Percentiles rank a stretch among this genome's conserved stretches.
Evolutionary conservation across 2,329 filamentous ascomycete species (phyloP).

Genomic region (Rhynchosporium secalis): DNA sequence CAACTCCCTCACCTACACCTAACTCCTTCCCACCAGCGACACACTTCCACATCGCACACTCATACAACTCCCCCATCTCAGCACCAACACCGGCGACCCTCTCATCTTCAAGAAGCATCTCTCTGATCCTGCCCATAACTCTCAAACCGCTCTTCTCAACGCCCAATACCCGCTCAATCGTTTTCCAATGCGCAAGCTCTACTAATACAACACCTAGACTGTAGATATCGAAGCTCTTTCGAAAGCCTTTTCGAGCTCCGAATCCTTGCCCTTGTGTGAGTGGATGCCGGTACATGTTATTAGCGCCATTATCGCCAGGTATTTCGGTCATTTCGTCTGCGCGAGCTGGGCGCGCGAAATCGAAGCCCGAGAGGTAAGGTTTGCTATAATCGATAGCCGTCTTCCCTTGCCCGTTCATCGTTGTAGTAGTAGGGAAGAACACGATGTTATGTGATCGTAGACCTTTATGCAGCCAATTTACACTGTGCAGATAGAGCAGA

Average conservation of each 20-base stretch:
- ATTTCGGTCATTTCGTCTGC: constrained; percentile 53
- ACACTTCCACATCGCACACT: constrained; percentile 43
- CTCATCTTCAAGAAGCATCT: constrained; percentile 39
- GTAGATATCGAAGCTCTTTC: constrained; percentile 54
- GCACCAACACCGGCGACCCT: constrained; percentile 42
- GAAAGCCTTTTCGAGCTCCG: constrained; percentile 24
- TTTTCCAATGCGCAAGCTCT: constrained; percentile 55
- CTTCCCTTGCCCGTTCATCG: not conserved
- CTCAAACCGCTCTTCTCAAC: constrained; percentile 45
- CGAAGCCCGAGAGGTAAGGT: constrained; percentile 54
- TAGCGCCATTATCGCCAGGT: constrained; percentile 46
- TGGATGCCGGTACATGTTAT: constrained; percentile 54
- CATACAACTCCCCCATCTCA: constrained; percentile 45
- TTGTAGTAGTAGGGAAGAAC: constrained; percentile 45
- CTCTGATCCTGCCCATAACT: constrained; percentile 42
- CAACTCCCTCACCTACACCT: constrained; percentile 42
- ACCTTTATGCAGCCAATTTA: constrained; percentile 61
- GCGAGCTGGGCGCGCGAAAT: constrained; percentile 53
- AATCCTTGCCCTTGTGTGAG: constrained; percentile 25
- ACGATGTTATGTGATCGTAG: constrained; percentile 54
- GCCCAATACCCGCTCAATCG: constrained; percentile 46
- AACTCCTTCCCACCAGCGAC: constrained; percentile 42
- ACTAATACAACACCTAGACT: constrained; percentile 53
- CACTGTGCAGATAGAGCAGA: constrained; percentile 54
- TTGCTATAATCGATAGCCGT: constrained; percentile 41